A percentile compares a stretch with the other conserved stretches of the same genome.
These are phyloP conservation scores for Trametes elegans DNA, from an alignment of 768 basidiomycete genomes.

Conservation along the genomic window DNA sequence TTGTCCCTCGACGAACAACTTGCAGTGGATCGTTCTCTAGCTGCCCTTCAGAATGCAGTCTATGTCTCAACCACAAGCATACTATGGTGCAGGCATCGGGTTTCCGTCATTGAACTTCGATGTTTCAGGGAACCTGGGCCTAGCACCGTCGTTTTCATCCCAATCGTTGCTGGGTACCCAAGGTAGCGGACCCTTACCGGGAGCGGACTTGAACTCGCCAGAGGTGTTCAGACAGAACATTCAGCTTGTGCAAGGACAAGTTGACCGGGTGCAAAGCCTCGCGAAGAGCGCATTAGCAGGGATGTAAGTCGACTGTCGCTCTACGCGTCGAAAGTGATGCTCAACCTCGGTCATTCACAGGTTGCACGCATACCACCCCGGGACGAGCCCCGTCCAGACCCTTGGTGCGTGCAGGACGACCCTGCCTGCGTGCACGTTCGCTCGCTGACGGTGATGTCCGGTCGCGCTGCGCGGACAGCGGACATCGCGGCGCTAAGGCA, in stretches of 20 bases:
- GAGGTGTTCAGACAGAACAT: constrained; percentile 49
- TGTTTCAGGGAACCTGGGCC: not conserved
- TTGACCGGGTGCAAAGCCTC: constrained; percentile 46
- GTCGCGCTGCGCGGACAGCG: constrained; percentile 31
- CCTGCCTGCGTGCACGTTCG: not conserved
- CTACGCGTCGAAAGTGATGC: too few relatives aligned
- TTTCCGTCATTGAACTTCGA: constrained; percentile 1
- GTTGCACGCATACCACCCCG: constrained; percentile 59
- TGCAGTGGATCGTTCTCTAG: not conserved
- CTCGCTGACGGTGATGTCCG: not conserved
- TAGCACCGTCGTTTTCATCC: constrained; percentile 7
- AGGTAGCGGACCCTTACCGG: not conserved
- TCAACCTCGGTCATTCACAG: constrained; percentile 31
- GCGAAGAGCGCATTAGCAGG: constrained; percentile 48
- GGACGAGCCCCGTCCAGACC: constrained; percentile 52
- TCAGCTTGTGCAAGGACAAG: constrained; percentile 36
- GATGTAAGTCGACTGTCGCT: constrained; percentile 44
- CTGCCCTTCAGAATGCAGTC: not conserved
- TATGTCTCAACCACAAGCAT: not conserved
- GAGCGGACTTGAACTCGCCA: constrained; percentile 16
- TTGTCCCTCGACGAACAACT: not conserved
- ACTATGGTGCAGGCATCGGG: not conserved
- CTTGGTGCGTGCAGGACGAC: constrained; percentile 47
- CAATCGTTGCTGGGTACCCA: constrained; percentile 9
- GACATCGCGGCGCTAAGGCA: constrained; percentile 53